Base-by-base conservation (phyloP, 2,329 filamentous ascomycete genomes). In the Hypoxylon sp. region DNA sequence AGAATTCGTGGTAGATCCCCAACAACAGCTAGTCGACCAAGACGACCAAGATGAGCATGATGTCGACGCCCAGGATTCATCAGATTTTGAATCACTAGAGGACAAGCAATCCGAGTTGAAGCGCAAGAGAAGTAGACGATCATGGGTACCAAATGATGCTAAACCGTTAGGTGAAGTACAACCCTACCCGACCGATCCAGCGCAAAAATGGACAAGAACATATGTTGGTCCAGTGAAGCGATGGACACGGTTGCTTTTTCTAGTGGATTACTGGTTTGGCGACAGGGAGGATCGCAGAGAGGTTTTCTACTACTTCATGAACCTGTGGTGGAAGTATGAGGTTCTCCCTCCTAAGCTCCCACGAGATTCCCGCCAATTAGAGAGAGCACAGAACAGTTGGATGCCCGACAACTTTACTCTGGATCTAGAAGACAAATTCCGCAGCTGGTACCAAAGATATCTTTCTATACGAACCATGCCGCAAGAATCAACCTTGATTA, bases 171-270 rank as follows among this genome's bases (percentile, higher is more conserved):
- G 67, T 53, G 66, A 76, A 57, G 76, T 78, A 30, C 73, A 73
- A 34, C 69, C 71, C 3, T 79, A 79, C 38, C 77, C 77, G 7
- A 73, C 73, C 41, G 77, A 79, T 58, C 72, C 75, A 10, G 67
- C 74, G 5, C 73, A 77, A 49, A 76, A 75, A 69, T 79, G 76
- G 76, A 79, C 77, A 14, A 74, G 76, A 43, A 74, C 74, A 3
- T 79, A 79, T 50, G 59, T 73, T 53, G 77, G 77, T 7, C 77
- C 76, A n/a, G 70, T 79, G 14, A 76, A 74, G 61, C 69, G 77
- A 66, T 77, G 76, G 75, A 76, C 75, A 1, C 74, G 76, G 7
- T 71, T 78, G 14, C 60, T 65, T 13, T 66, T 75, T 49, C 67
- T 79, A 34, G 65, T 75, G 19, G 68, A 73, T 17, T 77, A 71